Evolutionary conservation across 805 yeast genomes (phyloP), one percentile per base, ranked within the genome.

Genomic region (Saccharomycopsis javanensis): DNA sequence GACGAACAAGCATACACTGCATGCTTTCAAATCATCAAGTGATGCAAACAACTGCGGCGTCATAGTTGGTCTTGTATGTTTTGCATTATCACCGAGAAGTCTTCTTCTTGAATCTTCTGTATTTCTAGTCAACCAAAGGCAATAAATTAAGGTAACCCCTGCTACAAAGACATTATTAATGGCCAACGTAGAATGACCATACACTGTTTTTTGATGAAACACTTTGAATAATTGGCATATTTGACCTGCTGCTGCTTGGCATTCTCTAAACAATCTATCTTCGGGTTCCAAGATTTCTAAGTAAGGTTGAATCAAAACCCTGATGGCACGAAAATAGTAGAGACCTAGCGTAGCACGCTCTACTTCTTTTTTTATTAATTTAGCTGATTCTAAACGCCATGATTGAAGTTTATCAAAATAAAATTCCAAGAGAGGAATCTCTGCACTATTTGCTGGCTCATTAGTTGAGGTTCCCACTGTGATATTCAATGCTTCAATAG

Each of bases 201-300:
- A 72, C 1, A 79, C 79, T 0, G 86, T 80, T 62, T 77, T 79
- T 64, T 81, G 82, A 67, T 81, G 85, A 65, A 80, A 82, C 13
- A 78, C 81, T 61, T 82, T 80, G 65, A 81, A 80, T 27, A 82
- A 71, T 62, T 80, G 85, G 64, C 87, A 82, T 42, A 83, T 79
- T 65, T 81, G 85, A 28, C 87, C 88, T 0, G 87, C 86, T 25
- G 86, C 86, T 1, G 84, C 83, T 64, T 82, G 87, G 66, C 88
- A 83, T 66, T 82, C 86, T 55, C 77, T 73, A 65, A 83, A 82
- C 31, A 83, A 68, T 51, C 79, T 72, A 65, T 81, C 83, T 63
- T 78, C 79, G 4, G 87, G 86, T 58, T 79, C 80, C 63, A 83
- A 67, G 5, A 81, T 67, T 63, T 82, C 87, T 57, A 83, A 65